phyloP scores from a whole-genome alignment of 2,329 filamentous ascomycete species.

The Ampelomyces quisqualis region DNA sequence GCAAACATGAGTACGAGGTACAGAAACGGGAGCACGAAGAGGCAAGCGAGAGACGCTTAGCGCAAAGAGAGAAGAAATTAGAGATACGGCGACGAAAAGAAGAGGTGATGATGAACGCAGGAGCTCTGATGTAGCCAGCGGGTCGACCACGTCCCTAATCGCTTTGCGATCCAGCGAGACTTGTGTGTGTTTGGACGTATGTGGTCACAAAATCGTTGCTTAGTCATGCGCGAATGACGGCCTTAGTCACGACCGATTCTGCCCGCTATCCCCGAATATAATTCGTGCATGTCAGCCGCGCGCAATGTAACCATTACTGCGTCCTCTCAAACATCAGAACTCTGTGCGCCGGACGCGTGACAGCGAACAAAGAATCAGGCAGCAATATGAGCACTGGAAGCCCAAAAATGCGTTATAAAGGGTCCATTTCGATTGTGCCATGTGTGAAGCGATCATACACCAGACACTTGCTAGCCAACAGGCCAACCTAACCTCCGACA shows the following conservation, averaged over 20 bases:
- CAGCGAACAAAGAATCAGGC: background rate
- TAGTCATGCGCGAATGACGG: background rate
- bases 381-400: background rate
- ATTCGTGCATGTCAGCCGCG: background rate
- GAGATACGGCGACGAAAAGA: conserved; percentile 49
- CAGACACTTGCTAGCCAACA: no score
- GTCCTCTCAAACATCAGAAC: background rate
- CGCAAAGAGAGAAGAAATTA: conserved; percentile 40
- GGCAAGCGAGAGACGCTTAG: conserved; percentile 33
- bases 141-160: background rate
- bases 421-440: no score
- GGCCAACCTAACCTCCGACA: no score
- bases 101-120: conserved; percentile 45
- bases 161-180: background rate
- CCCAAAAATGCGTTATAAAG: no score
- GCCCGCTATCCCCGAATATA: background rate
- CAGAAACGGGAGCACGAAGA: conserved; percentile 37
- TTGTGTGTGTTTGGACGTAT: background rate
- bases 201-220: no score
- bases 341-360: background rate
- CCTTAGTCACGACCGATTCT: background rate
- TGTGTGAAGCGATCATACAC: no score
- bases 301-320: background rate
- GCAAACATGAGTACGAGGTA: conserved; percentile 38
- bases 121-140: conserved; percentile 39